Evolutionary conservation across 148 eudicot genomes (phyloP).

Genomic region (Camellia granthamiana): DNA sequence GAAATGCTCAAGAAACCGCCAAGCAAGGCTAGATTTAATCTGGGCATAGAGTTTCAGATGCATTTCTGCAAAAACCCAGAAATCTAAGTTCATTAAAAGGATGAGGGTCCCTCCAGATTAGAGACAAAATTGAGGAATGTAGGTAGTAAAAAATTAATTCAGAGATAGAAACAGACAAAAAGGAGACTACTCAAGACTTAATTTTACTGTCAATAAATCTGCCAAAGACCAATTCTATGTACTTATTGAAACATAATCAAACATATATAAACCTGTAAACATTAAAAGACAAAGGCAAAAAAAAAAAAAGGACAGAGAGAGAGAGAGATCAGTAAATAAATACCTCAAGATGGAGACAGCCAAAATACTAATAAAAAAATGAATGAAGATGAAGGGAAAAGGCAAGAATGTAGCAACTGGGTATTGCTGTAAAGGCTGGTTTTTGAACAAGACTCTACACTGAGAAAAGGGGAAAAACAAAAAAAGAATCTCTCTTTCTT

Average conservation of each 20-base stretch:
- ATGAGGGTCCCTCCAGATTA: constrained; percentile 22
- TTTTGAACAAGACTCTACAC: constrained; percentile 23
- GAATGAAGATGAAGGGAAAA: neutral
- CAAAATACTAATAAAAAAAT: neutral
- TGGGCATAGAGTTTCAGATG: constrained; percentile 8
- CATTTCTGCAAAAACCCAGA: constrained; percentile 19
- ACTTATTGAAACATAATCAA: neutral
- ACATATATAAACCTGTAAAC: neutral
- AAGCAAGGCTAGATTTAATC: constrained; percentile 9
- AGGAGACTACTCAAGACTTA: constrained; percentile 13
- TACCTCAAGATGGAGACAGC: constrained; percentile 18
- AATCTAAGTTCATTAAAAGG: constrained; percentile 8
- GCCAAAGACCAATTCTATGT: neutral
- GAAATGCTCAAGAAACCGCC: constrained; percentile 14
- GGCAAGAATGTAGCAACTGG: constrained; percentile 10
- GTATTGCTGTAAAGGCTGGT: constrained; percentile 31
- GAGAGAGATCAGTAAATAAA: neutral
- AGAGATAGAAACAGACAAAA: constrained; percentile 34
- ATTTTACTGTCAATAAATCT: constrained; percentile 27
- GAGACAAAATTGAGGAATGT: constrained; percentile 46
- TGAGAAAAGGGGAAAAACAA: constrained; percentile 6
- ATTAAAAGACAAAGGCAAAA: neutral
- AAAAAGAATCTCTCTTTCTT: neutral
- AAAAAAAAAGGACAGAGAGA: neutral
- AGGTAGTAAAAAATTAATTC: constrained; percentile 23